Base-by-base conservation (phyloP, 495 filamentous ascomycete genomes). In the Penicillium pancosmium region DNA sequence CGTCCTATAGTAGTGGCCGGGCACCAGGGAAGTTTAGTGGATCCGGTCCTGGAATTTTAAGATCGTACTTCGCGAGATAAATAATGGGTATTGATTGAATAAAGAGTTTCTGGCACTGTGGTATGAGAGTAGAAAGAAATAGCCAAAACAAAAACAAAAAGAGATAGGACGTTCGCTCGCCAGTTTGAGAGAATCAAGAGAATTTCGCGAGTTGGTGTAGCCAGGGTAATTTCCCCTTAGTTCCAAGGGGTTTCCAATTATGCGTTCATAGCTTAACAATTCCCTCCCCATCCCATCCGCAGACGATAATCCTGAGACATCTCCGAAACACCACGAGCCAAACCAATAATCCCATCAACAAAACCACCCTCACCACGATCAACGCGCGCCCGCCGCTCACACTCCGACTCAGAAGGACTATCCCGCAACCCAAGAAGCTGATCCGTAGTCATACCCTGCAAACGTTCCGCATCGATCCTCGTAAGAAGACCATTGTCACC, bases 321-420 rank as follows among this genome's bases (percentile, higher is more conserved):
- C 34, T 73, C 71, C 10, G 61, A 60, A 40, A 73, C 54, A 1
- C 71, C 71, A 7, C 69, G 57, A 36, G 66, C 71, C 33, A 73
- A 33, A 0, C 71, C 69, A 12, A 73, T 60, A 33, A 73, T 57
- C 44, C 57, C 55, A 54, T 73, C 71, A 36, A 68, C 47, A 34
- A 73, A 69, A 2, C 68, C 68, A 41, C 59, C 71, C n/a, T 69
- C 52, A 3, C 71, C 71, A 25, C 59, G 60, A 19, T 67, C 55
- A 12, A 73, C 54, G 15, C 71, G 65, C 35, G 53, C 57, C 0
- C 69, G 65, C 2, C 71, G 63, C 48, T 73, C 68, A 2, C 36
- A 23, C 52, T 73, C 71, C 1, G 67, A 60, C 4, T 56, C 58
- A 0, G 69, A 72, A 6, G 65, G 60, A 18, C 5, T 16, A 23